Conservation (phyloP, 164 flowering plant species). For the Warburgia ugandensis region DNA sequence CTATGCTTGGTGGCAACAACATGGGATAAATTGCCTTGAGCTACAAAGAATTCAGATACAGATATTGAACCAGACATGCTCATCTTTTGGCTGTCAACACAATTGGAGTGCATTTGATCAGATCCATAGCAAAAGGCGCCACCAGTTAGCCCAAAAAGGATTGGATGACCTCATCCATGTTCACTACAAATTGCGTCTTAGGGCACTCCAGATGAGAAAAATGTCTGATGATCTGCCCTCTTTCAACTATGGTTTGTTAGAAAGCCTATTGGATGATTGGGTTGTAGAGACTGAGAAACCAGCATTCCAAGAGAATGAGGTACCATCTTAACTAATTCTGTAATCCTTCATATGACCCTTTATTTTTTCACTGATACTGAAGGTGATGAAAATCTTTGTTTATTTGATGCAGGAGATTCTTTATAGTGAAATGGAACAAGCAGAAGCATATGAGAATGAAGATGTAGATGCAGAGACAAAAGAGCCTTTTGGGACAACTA, state of each 20-base stretch:
- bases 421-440: constrained; percentile 41
- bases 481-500: constrained; percentile 17
- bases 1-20: constrained; percentile 99
- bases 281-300: constrained; percentile 50
- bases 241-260: constrained; percentile 39
- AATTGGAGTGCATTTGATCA: constrained; percentile 68
- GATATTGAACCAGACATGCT: constrained; percentile 77
- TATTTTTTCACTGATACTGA: not conserved
- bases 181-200: constrained; percentile 69
- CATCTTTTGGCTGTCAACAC: constrained; percentile 72
- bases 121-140: constrained; percentile 35
- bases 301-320: constrained; percentile 59
- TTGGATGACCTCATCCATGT: constrained; percentile 57
- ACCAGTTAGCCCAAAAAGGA: constrained; percentile 43
- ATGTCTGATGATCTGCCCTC: constrained; percentile 25
- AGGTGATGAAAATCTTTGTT: not conserved
- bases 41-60: constrained; percentile 71
- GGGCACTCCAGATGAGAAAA: constrained; percentile 46
- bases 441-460: constrained; percentile 31
- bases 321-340: constrained; percentile 8
- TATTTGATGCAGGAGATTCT: constrained; percentile 31
- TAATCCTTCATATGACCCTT: not conserved
- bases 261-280: constrained; percentile 59
- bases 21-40: constrained; percentile 73
- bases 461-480: constrained; percentile 22